Evolutionary conservation across 805 yeast species (phyloP), one percentile per base, ranked within the genome.

Genomic region (Candida coleopterorum): DNA sequence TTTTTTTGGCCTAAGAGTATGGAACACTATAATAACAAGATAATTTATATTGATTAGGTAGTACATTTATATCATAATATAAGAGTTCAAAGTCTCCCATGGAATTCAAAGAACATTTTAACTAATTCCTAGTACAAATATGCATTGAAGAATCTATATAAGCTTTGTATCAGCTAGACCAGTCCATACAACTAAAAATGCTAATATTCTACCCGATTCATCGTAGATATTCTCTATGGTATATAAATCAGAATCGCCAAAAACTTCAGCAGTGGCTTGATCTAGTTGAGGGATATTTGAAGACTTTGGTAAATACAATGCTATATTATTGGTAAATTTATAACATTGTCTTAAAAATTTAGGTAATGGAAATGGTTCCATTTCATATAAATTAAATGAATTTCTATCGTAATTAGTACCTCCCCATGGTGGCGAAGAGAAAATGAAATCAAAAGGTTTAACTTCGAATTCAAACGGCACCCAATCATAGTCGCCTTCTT

Each of bases 381-480:
- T 53, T 8, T 53, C 41, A 25, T 59, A 57, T 16, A 81, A 53
- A 44, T 80, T 79, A 54, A 72, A 81, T 2, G 37, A 38, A 2
- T 46, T 43, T 17, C 55, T 48, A 33, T 61, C 58, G 54, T 85
- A 85, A 2, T 58, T 52, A 0, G 86, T 83, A 0, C 95, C 95
- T 23, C 93, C 94, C 95, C 94, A 85, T 0, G 94, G 94, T 1
- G 94, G 94, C 1, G 90, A 81, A n/a, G 77, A 71, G 58, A 82
- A 85, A 8, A 77, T 67, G 34, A 79, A 64, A 45, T 77, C 83
- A 25, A 74, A 68, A 9, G 56, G 53, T 17, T 40, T 42, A 0
- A 34, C 9, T 38, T 40, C 44, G 4, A 58, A 28, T 2, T 46
- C 42, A 12, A 42, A 44, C 0, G 70, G 71, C 4, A 63, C 50